These are phyloP conservation scores for Lachnum nothofagi DNA, from an alignment of 2,329 filamentous ascomycete species.

Conservation along the genomic window DNA sequence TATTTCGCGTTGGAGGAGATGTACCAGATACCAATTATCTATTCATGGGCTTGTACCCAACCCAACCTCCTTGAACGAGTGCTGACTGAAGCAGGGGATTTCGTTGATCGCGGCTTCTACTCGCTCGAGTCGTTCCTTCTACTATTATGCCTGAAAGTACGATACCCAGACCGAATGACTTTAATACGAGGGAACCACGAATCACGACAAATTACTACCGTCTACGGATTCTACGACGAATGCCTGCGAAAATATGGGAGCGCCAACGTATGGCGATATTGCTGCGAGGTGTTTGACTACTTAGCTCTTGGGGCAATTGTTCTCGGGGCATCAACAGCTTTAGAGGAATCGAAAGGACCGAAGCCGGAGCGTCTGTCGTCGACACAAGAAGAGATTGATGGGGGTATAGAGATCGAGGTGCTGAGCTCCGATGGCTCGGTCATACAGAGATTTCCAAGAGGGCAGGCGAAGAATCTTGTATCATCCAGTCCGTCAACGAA, in stretches of 20 bases:
- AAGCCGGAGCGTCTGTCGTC: constrained; percentile 34
- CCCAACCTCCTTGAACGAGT: not conserved
- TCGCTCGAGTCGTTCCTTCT: constrained; percentile 95
- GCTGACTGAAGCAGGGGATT: constrained; percentile 61
- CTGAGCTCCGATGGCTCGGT: constrained; percentile 78
- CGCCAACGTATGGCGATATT: constrained; percentile 95
- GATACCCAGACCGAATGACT: constrained; percentile 95
- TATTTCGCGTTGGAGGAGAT: constrained; percentile 88
- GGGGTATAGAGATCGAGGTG: constrained; percentile 88
- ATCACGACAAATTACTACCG: constrained; percentile 92
- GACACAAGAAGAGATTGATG: constrained; percentile 49
- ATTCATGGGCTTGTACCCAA: constrained; percentile 71
- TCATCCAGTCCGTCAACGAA: constrained; percentile 37
- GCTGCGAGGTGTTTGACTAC: constrained; percentile 97
- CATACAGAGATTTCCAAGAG: constrained; percentile 65
- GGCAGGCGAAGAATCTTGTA: constrained; percentile 31
- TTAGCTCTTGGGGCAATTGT: constrained; percentile 96
- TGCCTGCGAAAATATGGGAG: constrained; percentile 93
- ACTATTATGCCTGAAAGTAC: constrained; percentile 90
- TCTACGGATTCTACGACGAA: constrained; percentile 98
- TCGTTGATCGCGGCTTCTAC: constrained; percentile 97
- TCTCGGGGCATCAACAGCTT: constrained; percentile 71
- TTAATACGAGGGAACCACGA: constrained; percentile 94
- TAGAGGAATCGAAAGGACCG: constrained; percentile 40
- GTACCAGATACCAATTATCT: constrained; percentile 94